Evolutionary conservation across 495 filamentous ascomycete genomes (phyloP).

Genomic region (Xylaria cubensis): DNA sequence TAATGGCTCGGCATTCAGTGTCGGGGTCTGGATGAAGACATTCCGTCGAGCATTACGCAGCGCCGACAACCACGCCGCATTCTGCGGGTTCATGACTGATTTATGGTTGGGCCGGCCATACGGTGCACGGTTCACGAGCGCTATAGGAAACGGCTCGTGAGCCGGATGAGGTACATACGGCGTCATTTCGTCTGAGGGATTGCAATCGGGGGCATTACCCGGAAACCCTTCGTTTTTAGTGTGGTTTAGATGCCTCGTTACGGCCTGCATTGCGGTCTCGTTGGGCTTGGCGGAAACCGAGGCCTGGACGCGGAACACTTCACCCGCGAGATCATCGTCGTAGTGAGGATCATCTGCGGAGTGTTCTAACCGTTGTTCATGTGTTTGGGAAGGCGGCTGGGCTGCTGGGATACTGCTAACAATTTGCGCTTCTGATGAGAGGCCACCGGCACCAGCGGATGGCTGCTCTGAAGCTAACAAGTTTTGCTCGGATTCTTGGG

Average conservation of each 20-base stretch:
- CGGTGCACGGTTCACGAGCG: constrained; percentile 70
- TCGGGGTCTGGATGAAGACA: constrained; percentile 78
- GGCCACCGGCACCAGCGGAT: too few relatives aligned
- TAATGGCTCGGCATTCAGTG: constrained; percentile 66
- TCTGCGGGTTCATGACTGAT: constrained; percentile 70
- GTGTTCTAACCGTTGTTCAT: constrained; percentile 56
- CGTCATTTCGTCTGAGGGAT: constrained; percentile 61
- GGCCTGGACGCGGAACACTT: constrained; percentile 66
- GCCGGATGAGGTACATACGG: constrained; percentile 65
- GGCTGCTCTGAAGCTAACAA: not conserved
- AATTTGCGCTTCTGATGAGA: not conserved
- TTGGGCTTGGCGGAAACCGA: constrained; percentile 52
- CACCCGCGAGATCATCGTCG: constrained; percentile 62
- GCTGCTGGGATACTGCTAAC: not conserved
- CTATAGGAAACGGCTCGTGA: constrained; percentile 70
- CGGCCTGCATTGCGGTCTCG: constrained; percentile 62
- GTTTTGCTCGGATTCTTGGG: not conserved
- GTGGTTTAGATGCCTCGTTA: constrained; percentile 69
- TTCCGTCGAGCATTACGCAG: constrained; percentile 65
- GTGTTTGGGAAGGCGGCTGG: not conserved
- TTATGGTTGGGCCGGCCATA: constrained; percentile 67
- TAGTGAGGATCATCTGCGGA: constrained; percentile 66
- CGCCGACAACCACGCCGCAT: constrained; percentile 67
- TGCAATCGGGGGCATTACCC: constrained; percentile 60
- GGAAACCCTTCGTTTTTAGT: constrained; percentile 59